Conservation (phyloP, 2,329 filamentous ascomycete genomes). For the Emergomyces orientalis region DNA sequence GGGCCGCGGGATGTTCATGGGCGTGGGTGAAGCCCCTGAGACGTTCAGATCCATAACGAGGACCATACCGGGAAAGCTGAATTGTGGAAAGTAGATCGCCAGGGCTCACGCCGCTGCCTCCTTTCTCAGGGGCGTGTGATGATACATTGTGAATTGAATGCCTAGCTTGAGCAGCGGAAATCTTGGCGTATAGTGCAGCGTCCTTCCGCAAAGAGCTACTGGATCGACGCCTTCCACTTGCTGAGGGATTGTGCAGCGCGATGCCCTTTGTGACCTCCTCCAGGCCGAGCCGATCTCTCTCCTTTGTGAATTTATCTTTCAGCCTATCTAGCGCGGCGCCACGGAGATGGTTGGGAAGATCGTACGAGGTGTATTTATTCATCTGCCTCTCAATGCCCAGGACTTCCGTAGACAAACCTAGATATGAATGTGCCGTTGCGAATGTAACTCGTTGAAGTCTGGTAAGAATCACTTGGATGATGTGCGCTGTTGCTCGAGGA, state of each 20-base stretch:
- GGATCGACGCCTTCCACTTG: conserved; percentile 58
- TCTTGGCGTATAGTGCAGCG: conserved; percentile 59
- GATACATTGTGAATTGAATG: conserved; percentile 17
- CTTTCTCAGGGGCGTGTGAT: conserved; percentile 23
- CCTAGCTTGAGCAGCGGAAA: conserved; percentile 39
- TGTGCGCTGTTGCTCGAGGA: conserved; percentile 91
- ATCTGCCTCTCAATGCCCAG: conserved; percentile 87
- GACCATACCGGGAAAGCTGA: conserved; percentile 55
- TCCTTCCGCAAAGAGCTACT: conserved; percentile 70
- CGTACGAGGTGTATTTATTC: conserved; percentile 83
- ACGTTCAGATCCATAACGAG: conserved; percentile 34
- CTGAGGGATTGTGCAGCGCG: conserved; percentile 74
- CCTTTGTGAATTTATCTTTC: conserved; percentile 84
- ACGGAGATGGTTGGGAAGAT: conserved; percentile 81
- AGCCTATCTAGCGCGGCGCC: conserved; percentile 73
- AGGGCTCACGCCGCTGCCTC: conserved; percentile 48
- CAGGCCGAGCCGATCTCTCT: conserved; percentile 69
- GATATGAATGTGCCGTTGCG: conserved; percentile 86
- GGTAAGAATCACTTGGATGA: conserved; percentile 94
- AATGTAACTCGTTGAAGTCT: conserved; percentile 90
- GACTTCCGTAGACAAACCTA: conserved; percentile 85
- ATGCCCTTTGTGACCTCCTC: conserved; percentile 88
- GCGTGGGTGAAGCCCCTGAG: conserved; percentile 9
- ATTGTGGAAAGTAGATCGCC: conserved; percentile 75
- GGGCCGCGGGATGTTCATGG: conserved; percentile 7